These are phyloP conservation scores for Penicillium pulvis DNA, from an alignment of 495 filamentous ascomycete species.

Conservation along the genomic window DNA sequence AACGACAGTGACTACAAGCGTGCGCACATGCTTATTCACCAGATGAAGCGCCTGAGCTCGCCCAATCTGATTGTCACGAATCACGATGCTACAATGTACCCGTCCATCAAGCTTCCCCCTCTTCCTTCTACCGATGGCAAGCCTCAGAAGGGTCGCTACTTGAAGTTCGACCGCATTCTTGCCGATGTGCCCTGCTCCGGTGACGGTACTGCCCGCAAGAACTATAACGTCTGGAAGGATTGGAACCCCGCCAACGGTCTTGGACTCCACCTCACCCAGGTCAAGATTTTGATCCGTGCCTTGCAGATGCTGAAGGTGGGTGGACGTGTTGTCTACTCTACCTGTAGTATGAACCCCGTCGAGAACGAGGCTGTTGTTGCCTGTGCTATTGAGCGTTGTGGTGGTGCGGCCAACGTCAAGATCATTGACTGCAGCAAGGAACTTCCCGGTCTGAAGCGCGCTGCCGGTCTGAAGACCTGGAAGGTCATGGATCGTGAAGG, in stretches of 20 bases:
- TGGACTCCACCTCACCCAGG: slow-evolving; percentile 81
- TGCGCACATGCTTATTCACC: slow-evolving; percentile 93
- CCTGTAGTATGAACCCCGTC: slow-evolving; percentile 95
- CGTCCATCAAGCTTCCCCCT: slow-evolving; percentile 75
- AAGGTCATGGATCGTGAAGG: slow-evolving; percentile 84
- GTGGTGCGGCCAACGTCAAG: slow-evolving; percentile 76
- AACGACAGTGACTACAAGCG: slow-evolving; percentile 96
- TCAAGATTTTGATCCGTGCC: slow-evolving; percentile 86
- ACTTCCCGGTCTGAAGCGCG: slow-evolving; percentile 74
- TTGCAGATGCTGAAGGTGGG: slow-evolving; percentile 96
- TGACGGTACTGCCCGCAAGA: slow-evolving; percentile 91
- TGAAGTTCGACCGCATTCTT: slow-evolving; percentile 95
- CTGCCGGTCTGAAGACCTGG: slow-evolving; percentile 73
- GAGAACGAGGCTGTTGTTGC: slow-evolving; percentile 96
- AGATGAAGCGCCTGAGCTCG: slow-evolving; percentile 94
- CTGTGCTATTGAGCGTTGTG: slow-evolving; percentile 84
- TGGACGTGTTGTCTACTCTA: slow-evolving; percentile 93
- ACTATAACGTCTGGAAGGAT: slow-evolving; percentile 88
- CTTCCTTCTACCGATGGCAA: slow-evolving; percentile 50
- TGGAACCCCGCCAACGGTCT: slow-evolving; percentile 84
- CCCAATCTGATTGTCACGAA: slow-evolving; percentile 97
- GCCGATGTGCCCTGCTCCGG: slow-evolving; percentile 97
- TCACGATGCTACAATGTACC: slow-evolving; percentile 95
- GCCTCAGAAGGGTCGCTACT: slow-evolving; percentile 62
- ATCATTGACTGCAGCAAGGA: slow-evolving; percentile 79